phyloP scores from a whole-genome alignment of 1,139 yeast species.

The Taphrina betulina region DNA sequence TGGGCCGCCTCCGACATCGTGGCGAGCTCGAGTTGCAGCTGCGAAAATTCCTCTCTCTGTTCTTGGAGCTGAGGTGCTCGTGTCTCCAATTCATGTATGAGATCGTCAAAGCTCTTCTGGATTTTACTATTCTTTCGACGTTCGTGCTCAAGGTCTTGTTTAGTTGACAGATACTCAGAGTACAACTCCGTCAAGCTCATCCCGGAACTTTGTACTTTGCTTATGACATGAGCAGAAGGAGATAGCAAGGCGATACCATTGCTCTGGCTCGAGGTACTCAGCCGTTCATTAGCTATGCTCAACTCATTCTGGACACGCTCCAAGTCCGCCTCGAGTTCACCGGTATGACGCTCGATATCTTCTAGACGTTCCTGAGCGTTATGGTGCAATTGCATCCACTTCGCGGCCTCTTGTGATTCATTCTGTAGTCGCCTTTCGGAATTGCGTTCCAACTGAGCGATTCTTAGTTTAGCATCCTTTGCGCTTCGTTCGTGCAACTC shows the following conservation, averaged over 20 bases:
- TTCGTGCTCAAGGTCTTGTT: constrained; percentile 68
- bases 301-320: constrained; percentile 11
- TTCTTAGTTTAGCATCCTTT: constrained; percentile 38
- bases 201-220: constrained; percentile 53
- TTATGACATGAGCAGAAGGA: constrained; percentile 50
- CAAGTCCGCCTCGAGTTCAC: constrained; percentile 42
- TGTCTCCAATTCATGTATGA: constrained; percentile 73
- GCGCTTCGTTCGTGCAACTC: constrained; percentile 58
- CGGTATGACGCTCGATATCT: constrained; percentile 42
- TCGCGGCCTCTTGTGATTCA: constrained; percentile 42
- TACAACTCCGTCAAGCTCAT: constrained; percentile 68
- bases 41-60: constrained; percentile 56
- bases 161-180: constrained; percentile 61
- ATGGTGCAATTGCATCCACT: constrained; percentile 43
- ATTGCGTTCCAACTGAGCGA: constrained; percentile 50
- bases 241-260: constrained; percentile 44
- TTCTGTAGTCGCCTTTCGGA: constrained; percentile 47
- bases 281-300: constrained; percentile 34
- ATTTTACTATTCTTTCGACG: constrained; percentile 68
- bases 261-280: constrained; percentile 30
- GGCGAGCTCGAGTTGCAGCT: constrained; percentile 54
- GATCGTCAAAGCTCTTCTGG: constrained; percentile 66
- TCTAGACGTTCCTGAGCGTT: constrained; percentile 41
- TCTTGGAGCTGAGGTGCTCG: constrained; percentile 77
- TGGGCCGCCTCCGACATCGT: constrained; percentile 54